Evolutionary conservation across 2,329 filamentous ascomycete species (phyloP).

Genomic region (Metarhizium guizhouense): DNA sequence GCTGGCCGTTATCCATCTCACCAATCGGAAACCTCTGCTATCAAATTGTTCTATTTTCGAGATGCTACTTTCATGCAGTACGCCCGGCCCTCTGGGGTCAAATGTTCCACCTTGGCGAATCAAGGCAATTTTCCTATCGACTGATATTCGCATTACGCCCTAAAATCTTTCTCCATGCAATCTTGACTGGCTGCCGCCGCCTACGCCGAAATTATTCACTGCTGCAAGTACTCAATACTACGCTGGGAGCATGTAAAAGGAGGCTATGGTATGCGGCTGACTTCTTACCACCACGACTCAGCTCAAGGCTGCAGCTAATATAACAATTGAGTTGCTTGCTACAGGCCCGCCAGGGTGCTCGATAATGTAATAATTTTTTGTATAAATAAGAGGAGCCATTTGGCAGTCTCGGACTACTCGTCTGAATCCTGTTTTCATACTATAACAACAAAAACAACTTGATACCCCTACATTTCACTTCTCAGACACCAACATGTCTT

Average conservation of each 20-base stretch:
- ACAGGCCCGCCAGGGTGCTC: too few species aligned
- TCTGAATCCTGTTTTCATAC: neutral
- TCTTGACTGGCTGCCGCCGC: too few species aligned
- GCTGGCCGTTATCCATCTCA: neutral
- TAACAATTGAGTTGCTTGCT: too few species aligned
- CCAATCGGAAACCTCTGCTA: neutral
- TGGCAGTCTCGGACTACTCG: neutral
- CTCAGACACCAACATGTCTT: slow-evolving; percentile 17
- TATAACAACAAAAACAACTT: neutral
- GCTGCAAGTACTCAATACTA: too few species aligned
- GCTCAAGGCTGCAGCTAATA: too few species aligned
- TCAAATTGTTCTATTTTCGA: neutral
- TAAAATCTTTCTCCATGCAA: neutral
- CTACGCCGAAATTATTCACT: too few species aligned
- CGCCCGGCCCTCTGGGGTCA: neutral
- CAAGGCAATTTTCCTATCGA: neutral
- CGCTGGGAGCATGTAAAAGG: too few species aligned
- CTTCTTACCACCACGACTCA: too few species aligned
- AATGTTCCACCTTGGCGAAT: neutral
- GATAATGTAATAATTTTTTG: too few species aligned
- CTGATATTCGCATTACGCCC: neutral
- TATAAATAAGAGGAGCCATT: too few species aligned
- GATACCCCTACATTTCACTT: neutral
- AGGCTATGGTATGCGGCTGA: too few species aligned
- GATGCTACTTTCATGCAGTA: neutral